A percentile compares a stretch with the other conserved stretches of the same genome.
Evolutionary conservation across 106 monocot species (phyloP).

Genomic region (Phalaenopsis equestris): DNA sequence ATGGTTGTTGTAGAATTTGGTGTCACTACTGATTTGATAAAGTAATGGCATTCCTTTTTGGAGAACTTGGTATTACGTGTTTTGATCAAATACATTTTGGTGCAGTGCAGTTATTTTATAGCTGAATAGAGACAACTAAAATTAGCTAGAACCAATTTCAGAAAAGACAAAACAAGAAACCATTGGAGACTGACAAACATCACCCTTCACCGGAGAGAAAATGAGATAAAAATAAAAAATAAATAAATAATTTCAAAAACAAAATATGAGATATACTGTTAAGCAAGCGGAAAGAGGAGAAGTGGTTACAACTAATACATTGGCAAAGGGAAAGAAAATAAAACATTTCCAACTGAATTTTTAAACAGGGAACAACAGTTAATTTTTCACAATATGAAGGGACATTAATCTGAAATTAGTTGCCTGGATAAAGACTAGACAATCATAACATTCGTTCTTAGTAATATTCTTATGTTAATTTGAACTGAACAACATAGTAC

Average conservation of each 20-base stretch:
- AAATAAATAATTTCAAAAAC: not conserved
- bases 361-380: not conserved
- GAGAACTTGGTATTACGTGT: too few species aligned
- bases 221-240: not conserved
- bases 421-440: too few species aligned
- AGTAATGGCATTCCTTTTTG: too few species aligned
- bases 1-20: too few species aligned
- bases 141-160: not conserved
- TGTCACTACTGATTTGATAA: too few species aligned
- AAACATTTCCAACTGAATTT: not conserved
- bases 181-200: not conserved
- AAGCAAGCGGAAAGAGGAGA: not conserved
- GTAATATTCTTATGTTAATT: not conserved
- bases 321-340: not conserved
- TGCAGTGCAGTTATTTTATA: too few species aligned
- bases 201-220: not conserved
- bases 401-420: too few species aligned
- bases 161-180: not conserved
- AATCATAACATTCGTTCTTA: too few species aligned
- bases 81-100: not conserved
- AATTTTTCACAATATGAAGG: too few species aligned
- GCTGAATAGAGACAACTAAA: not conserved
- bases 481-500: slow-evolving; percentile 22
- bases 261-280: not conserved
- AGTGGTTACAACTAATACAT: not conserved